Base-by-base conservation (phyloP, 1,139 yeast species). In the Yamadazyma sp. region DNA sequence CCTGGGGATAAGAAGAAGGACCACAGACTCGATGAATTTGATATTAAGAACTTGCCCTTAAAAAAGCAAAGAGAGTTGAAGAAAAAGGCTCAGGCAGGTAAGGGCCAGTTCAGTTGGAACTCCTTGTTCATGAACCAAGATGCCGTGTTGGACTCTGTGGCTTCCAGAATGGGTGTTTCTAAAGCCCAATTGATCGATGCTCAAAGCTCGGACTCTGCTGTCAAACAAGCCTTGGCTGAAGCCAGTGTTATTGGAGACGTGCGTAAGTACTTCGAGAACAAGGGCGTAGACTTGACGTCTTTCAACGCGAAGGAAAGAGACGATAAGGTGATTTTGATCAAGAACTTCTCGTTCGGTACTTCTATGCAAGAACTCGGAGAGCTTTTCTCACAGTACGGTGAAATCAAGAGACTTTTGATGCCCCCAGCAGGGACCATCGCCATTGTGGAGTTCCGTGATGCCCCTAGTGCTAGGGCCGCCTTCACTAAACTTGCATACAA, bases 391-490 rank as follows among this genome's bases (percentile, higher is more conserved):
- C 83, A 82, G 34, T 82, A 77, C 61, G 98, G 98, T 34, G 85
- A 84, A 47, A 58, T 94, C 28, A 81, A 80, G 49, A 77, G 96
- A 54, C 72, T 89, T 25, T 64, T 94, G 45, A 86, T 94, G 89
- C 98, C 99, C 12, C 96, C 97, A 17, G 87, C 95, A 17, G 98
- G 98, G 12, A 91, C 97, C 0, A 89, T 92, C 54, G 98, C 98
- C 4, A 85, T 92, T 57, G 81, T 92, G n/a, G 97, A 92, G 59
- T 91, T 83, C 62, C 74, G 91, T 51, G 94, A 87, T 59, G 67
- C 82, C 1, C 86, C 95, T 12, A 73, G 86, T 41, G 98, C 95
- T 2, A 80, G 97, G 61, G 74, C 88, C 4, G 98, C 98, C 1
- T 92, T 94, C 57, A 73, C 87, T 17, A 88, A 87, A 55, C 68